These are phyloP conservation scores for Citrus glauca DNA, from an alignment of 345 rosid species.

Conservation along the genomic window DNA sequence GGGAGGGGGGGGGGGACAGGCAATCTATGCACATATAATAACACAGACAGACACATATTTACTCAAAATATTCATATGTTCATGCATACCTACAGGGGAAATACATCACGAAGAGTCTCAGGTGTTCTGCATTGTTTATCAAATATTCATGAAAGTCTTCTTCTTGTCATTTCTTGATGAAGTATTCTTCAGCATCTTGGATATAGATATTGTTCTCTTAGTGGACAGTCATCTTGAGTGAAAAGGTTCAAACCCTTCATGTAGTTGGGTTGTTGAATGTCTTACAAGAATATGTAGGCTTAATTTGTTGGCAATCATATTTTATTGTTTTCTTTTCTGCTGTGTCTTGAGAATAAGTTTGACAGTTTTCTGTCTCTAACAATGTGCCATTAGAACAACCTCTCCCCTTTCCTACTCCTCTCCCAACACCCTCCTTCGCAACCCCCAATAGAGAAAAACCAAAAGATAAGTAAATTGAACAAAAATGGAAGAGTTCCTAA, in stretches of 20 bases:
- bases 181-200: neutral
- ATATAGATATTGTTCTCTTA: neutral
- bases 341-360: neutral
- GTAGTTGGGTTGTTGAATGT: neutral
- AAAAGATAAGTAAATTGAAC: too few relatives aligned
- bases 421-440: too few relatives aligned
- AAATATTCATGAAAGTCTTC: neutral
- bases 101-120: neutral
- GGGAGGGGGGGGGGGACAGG: fast-evolving
- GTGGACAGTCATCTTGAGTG: neutral
- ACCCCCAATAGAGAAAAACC: too few relatives aligned
- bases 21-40: too few relatives aligned
- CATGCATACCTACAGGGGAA: too few relatives aligned
- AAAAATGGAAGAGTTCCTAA: neutral
- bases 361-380: too few relatives aligned
- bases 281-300: too few relatives aligned
- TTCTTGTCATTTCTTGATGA: neutral
- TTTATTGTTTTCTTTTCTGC: neutral
- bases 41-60: neutral
- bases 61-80: neutral
- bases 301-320: neutral
- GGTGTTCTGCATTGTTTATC: neutral
- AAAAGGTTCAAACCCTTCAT: neutral
- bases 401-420: too few relatives aligned
- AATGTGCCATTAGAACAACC: neutral